A percentile compares a stretch with the other conserved stretches of the same genome.
Evolutionary conservation across 2,329 filamentous ascomycete genomes (phyloP).

Genomic region (Exophiala spinifera): DNA sequence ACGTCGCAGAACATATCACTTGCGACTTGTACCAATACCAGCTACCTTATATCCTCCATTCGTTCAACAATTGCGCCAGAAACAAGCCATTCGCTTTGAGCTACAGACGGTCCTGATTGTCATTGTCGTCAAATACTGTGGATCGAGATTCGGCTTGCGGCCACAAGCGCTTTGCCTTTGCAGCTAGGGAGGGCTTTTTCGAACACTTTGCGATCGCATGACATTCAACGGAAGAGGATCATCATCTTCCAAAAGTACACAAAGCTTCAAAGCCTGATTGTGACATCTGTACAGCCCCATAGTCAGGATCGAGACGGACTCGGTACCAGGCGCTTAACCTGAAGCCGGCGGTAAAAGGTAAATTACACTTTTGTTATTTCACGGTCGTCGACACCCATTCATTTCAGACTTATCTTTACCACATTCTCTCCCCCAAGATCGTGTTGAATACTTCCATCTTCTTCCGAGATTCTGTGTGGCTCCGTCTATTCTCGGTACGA

Average conservation of each 20-base stretch:
- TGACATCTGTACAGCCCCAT: neutral
- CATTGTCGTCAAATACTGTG: neutral
- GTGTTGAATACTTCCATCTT: neutral
- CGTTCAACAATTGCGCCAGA: conserved; percentile 1
- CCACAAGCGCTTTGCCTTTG: conserved; percentile 3
- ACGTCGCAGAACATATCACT: conserved; percentile 1
- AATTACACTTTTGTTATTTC: conserved; percentile 21
- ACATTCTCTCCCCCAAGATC: neutral
- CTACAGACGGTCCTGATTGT: neutral
- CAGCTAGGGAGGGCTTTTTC: conserved; percentile 4
- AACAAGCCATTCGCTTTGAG: conserved; percentile 11
- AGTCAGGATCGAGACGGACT: conserved; percentile 3
- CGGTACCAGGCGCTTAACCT: conserved; percentile 13
- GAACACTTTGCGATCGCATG: neutral
- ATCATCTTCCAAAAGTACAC: neutral
- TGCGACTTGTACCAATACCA: conserved; percentile 21
- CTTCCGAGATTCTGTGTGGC: neutral
- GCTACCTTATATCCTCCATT: conserved; percentile 6
- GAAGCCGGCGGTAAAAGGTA: conserved; percentile 23
- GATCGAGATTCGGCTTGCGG: neutral
- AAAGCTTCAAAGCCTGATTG: conserved; percentile 9
- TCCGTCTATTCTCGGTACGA: neutral
- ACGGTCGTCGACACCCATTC: conserved; percentile 11
- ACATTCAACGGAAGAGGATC: conserved; percentile 10
- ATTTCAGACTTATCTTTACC: neutral